These are phyloP conservation scores for Carex parvula DNA, from an alignment of 176 grass and related monocot species.

Conservation along the genomic window DNA sequence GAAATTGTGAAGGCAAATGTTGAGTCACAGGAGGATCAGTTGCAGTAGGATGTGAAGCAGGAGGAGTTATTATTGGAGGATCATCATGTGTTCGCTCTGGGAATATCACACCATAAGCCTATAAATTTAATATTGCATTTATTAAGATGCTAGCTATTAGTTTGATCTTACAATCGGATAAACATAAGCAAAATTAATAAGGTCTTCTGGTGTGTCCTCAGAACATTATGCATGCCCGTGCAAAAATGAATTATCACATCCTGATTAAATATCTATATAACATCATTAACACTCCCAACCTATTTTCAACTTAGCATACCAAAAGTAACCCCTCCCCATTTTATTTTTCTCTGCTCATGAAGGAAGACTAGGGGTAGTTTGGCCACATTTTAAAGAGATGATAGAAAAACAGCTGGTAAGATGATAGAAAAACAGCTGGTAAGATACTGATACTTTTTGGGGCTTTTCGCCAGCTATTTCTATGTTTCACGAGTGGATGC, in stretches of 20 bases:
- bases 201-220: not conserved
- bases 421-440: too few species aligned
- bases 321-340: not conserved
- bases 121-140: conserved; percentile 22
- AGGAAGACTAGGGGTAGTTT: not conserved
- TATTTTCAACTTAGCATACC: not conserved
- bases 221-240: not conserved
- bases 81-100: conserved; percentile 48
- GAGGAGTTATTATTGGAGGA: conserved; percentile 62
- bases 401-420: not conserved
- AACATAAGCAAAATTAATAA: not conserved
- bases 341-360: not conserved
- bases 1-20: not conserved
- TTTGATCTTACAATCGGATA: not conserved
- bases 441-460: not conserved
- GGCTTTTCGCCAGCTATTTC: not conserved
- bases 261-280: not conserved
- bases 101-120: conserved; percentile 71
- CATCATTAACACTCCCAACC: not conserved
- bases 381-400: not conserved
- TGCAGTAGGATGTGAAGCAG: conserved; percentile 25
- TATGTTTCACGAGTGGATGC: not conserved
- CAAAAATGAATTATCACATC: not conserved
- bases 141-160: not conserved
- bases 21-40: not conserved